Conservation (phyloP, 1,284 basidiomycete species). For the Cryptococcus neoformans region DNA sequence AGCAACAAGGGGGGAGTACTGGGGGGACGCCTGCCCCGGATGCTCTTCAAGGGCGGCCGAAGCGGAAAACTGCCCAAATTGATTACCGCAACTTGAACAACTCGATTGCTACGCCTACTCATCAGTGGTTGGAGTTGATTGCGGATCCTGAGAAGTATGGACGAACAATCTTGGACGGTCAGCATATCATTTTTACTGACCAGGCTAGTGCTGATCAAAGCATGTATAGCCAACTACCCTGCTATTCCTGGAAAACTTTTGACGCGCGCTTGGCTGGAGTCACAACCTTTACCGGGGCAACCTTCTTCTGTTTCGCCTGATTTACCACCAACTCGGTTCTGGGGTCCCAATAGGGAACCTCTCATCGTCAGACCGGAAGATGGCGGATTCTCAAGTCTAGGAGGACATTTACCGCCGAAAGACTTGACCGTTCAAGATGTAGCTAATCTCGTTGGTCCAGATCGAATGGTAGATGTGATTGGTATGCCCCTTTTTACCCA, state of each 20-base stretch:
- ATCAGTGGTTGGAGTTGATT: slow-evolving; percentile 46
- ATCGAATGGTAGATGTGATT: slow-evolving; percentile 81
- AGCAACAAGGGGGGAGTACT: too few relatives aligned
- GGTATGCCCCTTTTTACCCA: slow-evolving; percentile 54
- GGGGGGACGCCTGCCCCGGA: too few relatives aligned
- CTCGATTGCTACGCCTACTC: slow-evolving; percentile 45
- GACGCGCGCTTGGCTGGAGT: slow-evolving; percentile 16
- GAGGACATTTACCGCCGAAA: slow-evolving; percentile 41
- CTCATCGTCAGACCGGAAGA: slow-evolving; percentile 37
- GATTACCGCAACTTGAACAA: slow-evolving; percentile 49
- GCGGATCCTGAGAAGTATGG: slow-evolving; percentile 42
- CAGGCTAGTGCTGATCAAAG: not conserved
- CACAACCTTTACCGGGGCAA: not conserved
- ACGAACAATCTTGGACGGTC: slow-evolving; percentile 34
- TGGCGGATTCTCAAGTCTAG: slow-evolving; percentile 43
- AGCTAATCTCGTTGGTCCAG: slow-evolving; percentile 70
- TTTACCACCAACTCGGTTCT: slow-evolving; percentile 35
- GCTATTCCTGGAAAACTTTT: slow-evolving; percentile 12
- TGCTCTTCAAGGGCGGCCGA: slow-evolving; percentile 25
- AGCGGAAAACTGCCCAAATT: slow-evolving; percentile 30
- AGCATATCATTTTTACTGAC: too few relatives aligned
- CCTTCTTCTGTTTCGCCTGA: not conserved
- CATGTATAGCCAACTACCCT: slow-evolving; percentile 5
- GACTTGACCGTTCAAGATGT: slow-evolving; percentile 60
- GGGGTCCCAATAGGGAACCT: slow-evolving; percentile 39